These are phyloP conservation scores for Picea abies DNA, from an alignment of 83 land plant species.

Conservation along the genomic window DNA sequence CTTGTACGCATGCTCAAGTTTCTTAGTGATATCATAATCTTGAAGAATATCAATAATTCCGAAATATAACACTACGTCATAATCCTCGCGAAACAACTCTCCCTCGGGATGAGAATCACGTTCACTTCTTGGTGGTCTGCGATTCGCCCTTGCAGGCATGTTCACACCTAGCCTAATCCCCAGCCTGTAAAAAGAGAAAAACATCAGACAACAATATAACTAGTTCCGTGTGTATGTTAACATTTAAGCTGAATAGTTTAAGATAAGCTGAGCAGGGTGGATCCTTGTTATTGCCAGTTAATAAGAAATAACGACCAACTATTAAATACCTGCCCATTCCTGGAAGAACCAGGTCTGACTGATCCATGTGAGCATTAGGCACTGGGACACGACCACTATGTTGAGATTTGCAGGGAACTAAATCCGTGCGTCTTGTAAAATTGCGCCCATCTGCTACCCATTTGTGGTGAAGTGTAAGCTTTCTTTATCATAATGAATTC, in stretches of 20 bases:
- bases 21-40: slow-evolving; percentile 89
- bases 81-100: slow-evolving; percentile 39
- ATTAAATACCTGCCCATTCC: slow-evolving; percentile 23
- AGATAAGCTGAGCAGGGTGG: not conserved
- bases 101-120: slow-evolving; percentile 25
- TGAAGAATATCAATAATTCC: slow-evolving; percentile 95
- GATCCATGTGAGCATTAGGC: slow-evolving; percentile 5
- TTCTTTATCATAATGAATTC: not conserved
- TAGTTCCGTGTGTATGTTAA: too few relatives aligned
- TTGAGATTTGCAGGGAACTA: not conserved
- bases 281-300: not conserved
- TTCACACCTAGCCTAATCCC: slow-evolving; percentile 43
- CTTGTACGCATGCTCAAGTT: slow-evolving; percentile 96
- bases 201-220: too few relatives aligned
- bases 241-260: too few relatives aligned
- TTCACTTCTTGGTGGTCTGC: slow-evolving; percentile 42
- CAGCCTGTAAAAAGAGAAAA: slow-evolving; percentile 29
- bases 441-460: not conserved
- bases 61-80: slow-evolving; percentile 84
- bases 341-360: slow-evolving; percentile 24
- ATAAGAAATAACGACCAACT: not conserved
- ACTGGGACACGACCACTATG: not conserved
- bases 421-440: not conserved
- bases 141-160: slow-evolving; percentile 60
- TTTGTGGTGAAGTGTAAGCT: not conserved